phyloP scores from a whole-genome alignment of 805 yeast genomes.

The Priceomyces medius region DNA sequence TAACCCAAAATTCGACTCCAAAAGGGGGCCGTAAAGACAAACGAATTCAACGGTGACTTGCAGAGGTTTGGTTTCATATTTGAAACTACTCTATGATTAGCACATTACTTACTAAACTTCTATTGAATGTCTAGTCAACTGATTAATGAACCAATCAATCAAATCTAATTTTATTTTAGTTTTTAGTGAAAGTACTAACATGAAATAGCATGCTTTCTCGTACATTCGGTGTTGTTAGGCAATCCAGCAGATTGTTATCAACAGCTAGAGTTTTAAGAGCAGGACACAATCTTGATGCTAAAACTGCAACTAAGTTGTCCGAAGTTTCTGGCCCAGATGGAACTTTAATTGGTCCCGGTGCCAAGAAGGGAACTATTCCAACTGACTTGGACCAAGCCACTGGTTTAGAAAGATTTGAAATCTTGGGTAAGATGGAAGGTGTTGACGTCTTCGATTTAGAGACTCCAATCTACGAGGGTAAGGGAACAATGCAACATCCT shows the following conservation, averaged over 20 bases:
- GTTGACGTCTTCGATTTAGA: slow-evolving; percentile 87
- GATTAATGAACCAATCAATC: too few relatives aligned
- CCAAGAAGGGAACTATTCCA: slow-evolving; percentile 80
- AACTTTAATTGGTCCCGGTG: slow-evolving; percentile 89
- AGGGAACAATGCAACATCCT: slow-evolving; percentile 89
- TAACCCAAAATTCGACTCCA: too few relatives aligned
- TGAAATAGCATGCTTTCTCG: slow-evolving; percentile 34
- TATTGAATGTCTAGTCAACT: too few relatives aligned
- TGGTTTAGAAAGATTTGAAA: slow-evolving; percentile 95
- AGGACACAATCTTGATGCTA: slow-evolving; percentile 36
- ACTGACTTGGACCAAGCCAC: slow-evolving; percentile 95
- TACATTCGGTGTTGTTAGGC: slow-evolving; percentile 34
- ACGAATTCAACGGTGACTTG: too few relatives aligned
- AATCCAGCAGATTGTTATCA: slow-evolving; percentile 33
- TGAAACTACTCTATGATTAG: too few relatives aligned
- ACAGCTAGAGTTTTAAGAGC: slow-evolving; percentile 29
- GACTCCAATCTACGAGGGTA: slow-evolving; percentile 84
- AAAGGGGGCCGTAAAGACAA: too few relatives aligned
- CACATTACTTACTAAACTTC: too few relatives aligned
- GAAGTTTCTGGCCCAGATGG: slow-evolving; percentile 76
- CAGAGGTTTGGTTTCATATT: too few relatives aligned
- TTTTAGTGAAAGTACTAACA: too few relatives aligned
- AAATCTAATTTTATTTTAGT: too few relatives aligned
- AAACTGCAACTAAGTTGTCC: slow-evolving; percentile 65
- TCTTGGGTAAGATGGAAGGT: slow-evolving; percentile 93